Evolutionary conservation across 2,329 filamentous ascomycete genomes (phyloP), one percentile per base, ranked within the genome.

Genomic region (Paramyrothecium sp.): DNA sequence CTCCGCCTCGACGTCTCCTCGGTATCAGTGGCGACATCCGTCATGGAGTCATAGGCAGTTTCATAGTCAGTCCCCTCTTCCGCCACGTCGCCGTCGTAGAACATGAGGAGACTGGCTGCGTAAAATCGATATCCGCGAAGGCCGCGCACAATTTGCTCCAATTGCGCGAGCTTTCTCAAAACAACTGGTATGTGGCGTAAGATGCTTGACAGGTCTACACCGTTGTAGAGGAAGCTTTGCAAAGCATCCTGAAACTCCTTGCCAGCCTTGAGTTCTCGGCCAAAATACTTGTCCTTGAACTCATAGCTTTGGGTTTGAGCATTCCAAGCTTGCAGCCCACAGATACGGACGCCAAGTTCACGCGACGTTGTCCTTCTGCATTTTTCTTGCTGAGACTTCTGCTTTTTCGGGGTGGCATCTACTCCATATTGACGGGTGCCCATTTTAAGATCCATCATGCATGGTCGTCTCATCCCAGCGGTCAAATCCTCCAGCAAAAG

Each of bases 201-300:
- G 10, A 97, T 89, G 68, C 91, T 93, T 33, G 85, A 80, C 68
- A 91, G 85, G 62, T 93, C 91, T 21, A 91, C 83, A 0, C 94
- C 95, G 64, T 98, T 92, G 72, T 92, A 97, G 60, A 99, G 84
- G 70, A 98, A 99, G 26, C 90, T 87, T 54, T 88, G 94, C 5
- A 99, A 80, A 0, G 93, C 93, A 58, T 89, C 86, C 69, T 96
- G 91, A 67, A 99, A 98, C 69, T 98, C 91, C 3, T 83, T 81
- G 2, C 95, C 95, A 3, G 90, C 92, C 72, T 93, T 93, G 34
- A 99, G 79, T 64, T 91, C 87, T 55, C 95, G 89, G 2, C 95
- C 95, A 70, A 92, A 97, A 73, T 99, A 99, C 74, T 99, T 99
- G 81, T 99, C 95, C 70, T 96, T 90, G 69, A 98, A 99, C n/a